Conservation (phyloP, 2,329 filamentous ascomycete genomes). For the Fusarium concolor region DNA sequence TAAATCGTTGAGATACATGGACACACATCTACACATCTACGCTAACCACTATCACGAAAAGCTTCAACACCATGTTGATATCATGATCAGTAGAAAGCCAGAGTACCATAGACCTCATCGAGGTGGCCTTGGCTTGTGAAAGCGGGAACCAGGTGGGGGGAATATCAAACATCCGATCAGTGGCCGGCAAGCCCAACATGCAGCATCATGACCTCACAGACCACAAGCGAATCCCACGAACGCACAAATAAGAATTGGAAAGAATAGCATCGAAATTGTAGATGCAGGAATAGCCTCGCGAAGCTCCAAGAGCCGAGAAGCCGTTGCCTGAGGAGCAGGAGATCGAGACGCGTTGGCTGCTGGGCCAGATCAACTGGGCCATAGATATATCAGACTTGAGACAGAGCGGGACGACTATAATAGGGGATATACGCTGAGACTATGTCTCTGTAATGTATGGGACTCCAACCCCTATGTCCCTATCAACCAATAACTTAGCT, state of each 20-base stretch:
- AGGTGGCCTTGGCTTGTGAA: not conserved
- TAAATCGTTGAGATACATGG: not conserved
- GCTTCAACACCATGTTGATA: conserved; percentile 19
- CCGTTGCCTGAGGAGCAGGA: conserved; percentile 17
- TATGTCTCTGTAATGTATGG: not conserved
- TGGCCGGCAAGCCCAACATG: not conserved
- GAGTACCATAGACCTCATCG: rapidly evolving
- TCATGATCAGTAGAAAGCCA: not conserved
- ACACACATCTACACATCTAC: not conserved
- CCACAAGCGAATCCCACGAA: not conserved
- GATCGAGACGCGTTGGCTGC: not conserved
- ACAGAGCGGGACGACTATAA: not conserved
- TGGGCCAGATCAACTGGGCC: not conserved
- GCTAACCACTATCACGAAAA: not conserved
- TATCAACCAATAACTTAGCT: not conserved
- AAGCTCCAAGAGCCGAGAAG: not conserved
- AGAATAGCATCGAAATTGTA: conserved; percentile 1
- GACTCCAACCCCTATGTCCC: not conserved
- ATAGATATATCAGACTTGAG: conserved; percentile 7
- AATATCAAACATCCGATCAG: conserved; percentile 4
- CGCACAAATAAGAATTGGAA: conserved; percentile 28
- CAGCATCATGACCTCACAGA: conserved; percentile 3
- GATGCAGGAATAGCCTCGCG: not conserved
- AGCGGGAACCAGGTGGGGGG: not conserved
- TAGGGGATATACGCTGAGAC: not conserved